Percentiles rank a stretch among this genome's conserved stretches.
These are phyloP conservation scores for Aureobasidium melanogenum DNA, from an alignment of 2,329 filamentous ascomycete genomes.

Conservation along the genomic window DNA sequence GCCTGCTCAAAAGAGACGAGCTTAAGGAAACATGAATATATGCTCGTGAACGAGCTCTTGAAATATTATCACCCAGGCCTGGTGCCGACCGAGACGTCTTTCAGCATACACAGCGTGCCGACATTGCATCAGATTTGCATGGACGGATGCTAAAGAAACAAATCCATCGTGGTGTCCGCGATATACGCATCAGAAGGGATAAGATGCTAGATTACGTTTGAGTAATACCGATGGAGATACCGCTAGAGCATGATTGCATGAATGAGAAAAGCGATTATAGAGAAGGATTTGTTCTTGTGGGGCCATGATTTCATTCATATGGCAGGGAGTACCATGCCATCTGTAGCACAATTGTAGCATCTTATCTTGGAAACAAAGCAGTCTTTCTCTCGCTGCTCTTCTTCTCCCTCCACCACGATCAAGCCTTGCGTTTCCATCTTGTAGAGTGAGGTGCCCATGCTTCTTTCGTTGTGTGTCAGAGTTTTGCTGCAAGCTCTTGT, in stretches of 20 bases:
- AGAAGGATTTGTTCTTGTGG: not conserved
- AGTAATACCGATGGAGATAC: no score
- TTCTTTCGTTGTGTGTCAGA: not conserved
- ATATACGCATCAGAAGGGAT: not conserved
- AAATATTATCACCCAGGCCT: not conserved
- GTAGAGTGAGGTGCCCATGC: not conserved
- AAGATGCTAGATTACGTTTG: no score
- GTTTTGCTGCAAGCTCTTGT: not conserved
- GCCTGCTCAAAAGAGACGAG: slow-evolving; percentile 13
- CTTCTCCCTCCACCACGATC: not conserved
- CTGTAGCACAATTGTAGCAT: not conserved
- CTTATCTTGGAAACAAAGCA: not conserved
- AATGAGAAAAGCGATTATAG: not conserved
- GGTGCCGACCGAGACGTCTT: no score
- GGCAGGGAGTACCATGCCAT: not conserved
- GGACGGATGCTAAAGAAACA: no score
- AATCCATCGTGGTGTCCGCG: no score
- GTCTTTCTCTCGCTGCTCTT: not conserved
- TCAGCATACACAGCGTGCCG: no score
- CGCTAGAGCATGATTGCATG: not conserved
- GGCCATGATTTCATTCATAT: not conserved
- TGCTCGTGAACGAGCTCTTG: no score
- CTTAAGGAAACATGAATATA: not conserved
- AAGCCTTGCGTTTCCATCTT: not conserved
- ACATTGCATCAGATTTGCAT: no score